Conservation (phyloP, 2,329 filamentous ascomycete species). For the Colletotrichum ledebouriae region DNA sequence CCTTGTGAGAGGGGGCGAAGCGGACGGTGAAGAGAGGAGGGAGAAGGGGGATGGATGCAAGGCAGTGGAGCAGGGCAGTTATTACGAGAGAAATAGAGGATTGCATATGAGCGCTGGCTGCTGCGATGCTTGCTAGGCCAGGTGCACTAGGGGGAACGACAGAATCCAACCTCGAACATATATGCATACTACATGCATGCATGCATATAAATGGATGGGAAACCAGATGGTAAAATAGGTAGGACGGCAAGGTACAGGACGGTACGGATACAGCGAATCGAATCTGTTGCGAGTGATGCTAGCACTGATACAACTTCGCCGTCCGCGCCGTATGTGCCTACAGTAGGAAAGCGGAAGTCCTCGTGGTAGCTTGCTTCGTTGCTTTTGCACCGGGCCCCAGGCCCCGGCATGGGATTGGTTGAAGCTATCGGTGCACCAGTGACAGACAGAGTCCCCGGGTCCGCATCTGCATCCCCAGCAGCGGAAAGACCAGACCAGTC, state of each 20-base stretch:
- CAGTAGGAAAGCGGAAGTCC: background rate
- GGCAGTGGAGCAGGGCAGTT: conserved; percentile 40
- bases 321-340: no score
- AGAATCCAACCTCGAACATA: conserved; percentile 2
- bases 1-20: conserved; percentile 18
- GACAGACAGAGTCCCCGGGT: conserved; percentile 6
- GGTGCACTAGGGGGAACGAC: background rate
- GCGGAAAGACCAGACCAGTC: no score
- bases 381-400: conserved; percentile 20
- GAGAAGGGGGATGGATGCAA: conserved; percentile 25
- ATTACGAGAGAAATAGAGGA: conserved; percentile 39
- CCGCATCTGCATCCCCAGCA: no score
- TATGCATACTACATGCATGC: background rate
- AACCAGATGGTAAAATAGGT: background rate
- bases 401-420: conserved; percentile 15
- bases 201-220: background rate
- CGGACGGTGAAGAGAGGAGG: conserved; percentile 21
- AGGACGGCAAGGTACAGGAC: background rate
- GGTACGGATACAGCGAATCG: conserved; percentile 6
- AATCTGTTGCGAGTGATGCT: background rate
- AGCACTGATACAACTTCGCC: no score
- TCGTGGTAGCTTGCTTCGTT: conserved; percentile 5
- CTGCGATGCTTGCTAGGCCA: conserved; percentile 16
- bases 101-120: conserved; percentile 20
- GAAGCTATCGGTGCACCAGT: conserved; percentile 24